Conservation (phyloP, 2,329 filamentous ascomycete species). For the Pseudogymnoascus sp. region DNA sequence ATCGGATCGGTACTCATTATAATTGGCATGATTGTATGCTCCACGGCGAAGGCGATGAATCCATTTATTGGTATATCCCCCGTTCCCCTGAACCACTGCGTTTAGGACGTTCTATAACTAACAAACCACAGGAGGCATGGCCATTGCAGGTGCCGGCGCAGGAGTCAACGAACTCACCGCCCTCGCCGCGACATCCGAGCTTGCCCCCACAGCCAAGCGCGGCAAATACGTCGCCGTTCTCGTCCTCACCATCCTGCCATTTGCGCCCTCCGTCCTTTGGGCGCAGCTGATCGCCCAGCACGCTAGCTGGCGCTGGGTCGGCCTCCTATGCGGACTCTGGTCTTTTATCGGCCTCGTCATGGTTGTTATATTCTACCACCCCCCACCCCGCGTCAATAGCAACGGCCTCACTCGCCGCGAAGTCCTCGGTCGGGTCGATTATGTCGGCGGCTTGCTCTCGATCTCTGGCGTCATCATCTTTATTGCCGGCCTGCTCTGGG, state of each 20-base stretch:
- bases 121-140: slow-evolving; percentile 34
- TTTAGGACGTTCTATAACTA: background rate
- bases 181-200: slow-evolving; percentile 57
- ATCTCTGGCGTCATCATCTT: slow-evolving; percentile 42
- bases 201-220: slow-evolving; percentile 56
- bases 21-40: slow-evolving; percentile 50
- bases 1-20: slow-evolving; percentile 45
- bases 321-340: slow-evolving; percentile 44
- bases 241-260: slow-evolving; percentile 52
- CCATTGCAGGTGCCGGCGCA: slow-evolving; percentile 53
- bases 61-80: slow-evolving; percentile 46
- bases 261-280: slow-evolving; percentile 52
- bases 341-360: slow-evolving; percentile 42
- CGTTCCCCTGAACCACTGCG: background rate
- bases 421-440: slow-evolving; percentile 38
- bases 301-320: slow-evolving; percentile 44
- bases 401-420: slow-evolving; percentile 29
- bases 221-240: slow-evolving; percentile 51
- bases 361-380: slow-evolving; percentile 43
- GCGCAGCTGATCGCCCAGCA: slow-evolving; percentile 45
- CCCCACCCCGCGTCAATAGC: slow-evolving; percentile 38
- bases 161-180: slow-evolving; percentile 62
- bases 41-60: slow-evolving; percentile 50
- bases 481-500: slow-evolving; percentile 41
- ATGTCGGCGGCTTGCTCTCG: slow-evolving; percentile 41